Percentiles rank a stretch among this genome's conserved stretches.
phyloP scores from a whole-genome alignment of 176 grass and related monocot species.

The Oryza glaberrima region DNA sequence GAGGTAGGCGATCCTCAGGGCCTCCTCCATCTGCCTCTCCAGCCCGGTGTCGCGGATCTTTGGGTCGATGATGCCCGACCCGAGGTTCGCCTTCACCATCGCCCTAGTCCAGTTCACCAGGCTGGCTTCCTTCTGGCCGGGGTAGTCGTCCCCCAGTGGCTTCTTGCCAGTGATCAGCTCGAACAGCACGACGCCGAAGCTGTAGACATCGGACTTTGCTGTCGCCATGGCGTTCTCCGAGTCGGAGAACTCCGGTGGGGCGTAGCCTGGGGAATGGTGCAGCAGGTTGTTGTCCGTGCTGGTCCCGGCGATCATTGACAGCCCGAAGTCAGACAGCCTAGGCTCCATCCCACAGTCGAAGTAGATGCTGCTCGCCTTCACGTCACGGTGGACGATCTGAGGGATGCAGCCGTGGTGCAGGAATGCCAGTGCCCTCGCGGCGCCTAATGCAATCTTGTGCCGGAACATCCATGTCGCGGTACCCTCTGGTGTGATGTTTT shows the following conservation, averaged over 20 bases:
- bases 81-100: constrained; percentile 77
- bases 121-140: constrained; percentile 62
- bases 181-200: constrained; percentile 86
- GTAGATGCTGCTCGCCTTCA: constrained; percentile 95
- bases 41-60: constrained; percentile 75
- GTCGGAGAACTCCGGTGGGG: constrained; percentile 73
- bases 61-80: constrained; percentile 63
- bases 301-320: constrained; percentile 67
- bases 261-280: constrained; percentile 61
- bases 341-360: constrained; percentile 87
- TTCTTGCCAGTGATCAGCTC: constrained; percentile 94
- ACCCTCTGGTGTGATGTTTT: constrained; percentile 74
- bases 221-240: constrained; percentile 62
- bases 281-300: constrained; percentile 39
- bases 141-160: constrained; percentile 69
- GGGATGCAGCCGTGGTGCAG: constrained; percentile 97
- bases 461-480: constrained; percentile 81
- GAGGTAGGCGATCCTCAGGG: constrained; percentile 82
- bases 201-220: constrained; percentile 72
- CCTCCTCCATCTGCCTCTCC: constrained; percentile 82
- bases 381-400: constrained; percentile 82
- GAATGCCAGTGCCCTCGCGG: constrained; percentile 90
- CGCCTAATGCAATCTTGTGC: constrained; percentile 83
- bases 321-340: constrained; percentile 78
- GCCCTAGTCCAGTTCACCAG: constrained; percentile 76